Evolutionary conservation across 805 yeast species (phyloP).

Genomic region (Kazachstania bromeliacearum): DNA sequence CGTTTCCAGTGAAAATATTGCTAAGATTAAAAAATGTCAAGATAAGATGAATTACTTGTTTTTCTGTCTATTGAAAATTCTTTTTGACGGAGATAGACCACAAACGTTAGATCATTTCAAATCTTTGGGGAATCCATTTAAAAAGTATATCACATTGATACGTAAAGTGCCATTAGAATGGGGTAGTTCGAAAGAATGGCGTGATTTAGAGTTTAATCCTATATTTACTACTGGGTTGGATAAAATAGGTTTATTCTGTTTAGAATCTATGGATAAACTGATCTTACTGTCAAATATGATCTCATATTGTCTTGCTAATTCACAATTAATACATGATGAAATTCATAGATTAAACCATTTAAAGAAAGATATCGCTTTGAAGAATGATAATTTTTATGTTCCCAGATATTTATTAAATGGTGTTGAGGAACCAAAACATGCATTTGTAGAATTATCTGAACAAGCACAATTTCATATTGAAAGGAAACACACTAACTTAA

Average conservation of each 20-base stretch:
- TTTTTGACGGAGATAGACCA: constrained; percentile 11
- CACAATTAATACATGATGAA: constrained; percentile 22
- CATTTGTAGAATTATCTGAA: constrained; percentile 20
- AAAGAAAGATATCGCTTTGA: constrained; percentile 22
- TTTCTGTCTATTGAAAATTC: constrained; percentile 17
- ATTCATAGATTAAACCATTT: constrained; percentile 20
- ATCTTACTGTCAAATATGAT: constrained; percentile 18
- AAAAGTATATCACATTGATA: constrained; percentile 15
- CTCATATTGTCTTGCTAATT: constrained; percentile 20
- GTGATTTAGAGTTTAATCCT: constrained; percentile 19
- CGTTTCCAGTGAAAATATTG: constrained; percentile 12
- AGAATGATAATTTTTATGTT: constrained; percentile 21
- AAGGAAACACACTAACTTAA: constrained; percentile 18
- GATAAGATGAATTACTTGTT: constrained; percentile 24
- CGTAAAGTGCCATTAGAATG: constrained; percentile 17
- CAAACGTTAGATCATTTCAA: constrained; percentile 11
- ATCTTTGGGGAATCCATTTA: constrained; percentile 15
- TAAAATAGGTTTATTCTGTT: constrained; percentile 17
- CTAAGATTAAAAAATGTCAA: constrained; percentile 16
- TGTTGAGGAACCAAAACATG: constrained; percentile 12
- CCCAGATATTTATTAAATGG: constrained; percentile 22
- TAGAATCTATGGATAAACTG: constrained; percentile 21
- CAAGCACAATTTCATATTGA: constrained; percentile 18
- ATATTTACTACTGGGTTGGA: constrained; percentile 17
- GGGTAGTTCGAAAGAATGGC: constrained; percentile 28